Conservation (phyloP, 2,329 filamentous ascomycete species). For the Trichophyton rubrum region DNA sequence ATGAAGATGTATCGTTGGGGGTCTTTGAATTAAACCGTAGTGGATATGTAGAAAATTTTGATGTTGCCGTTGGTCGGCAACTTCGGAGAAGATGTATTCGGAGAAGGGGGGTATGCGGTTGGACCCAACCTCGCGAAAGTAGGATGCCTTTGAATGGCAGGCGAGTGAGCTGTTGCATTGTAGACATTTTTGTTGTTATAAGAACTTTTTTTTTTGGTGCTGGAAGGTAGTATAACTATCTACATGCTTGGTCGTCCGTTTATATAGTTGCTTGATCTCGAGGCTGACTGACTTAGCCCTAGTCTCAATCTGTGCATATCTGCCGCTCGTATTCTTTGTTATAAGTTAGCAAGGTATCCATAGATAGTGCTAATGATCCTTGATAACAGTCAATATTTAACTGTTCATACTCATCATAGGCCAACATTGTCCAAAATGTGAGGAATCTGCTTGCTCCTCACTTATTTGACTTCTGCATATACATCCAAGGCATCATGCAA, state of each 20-base stretch:
- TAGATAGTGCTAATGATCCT: not conserved
- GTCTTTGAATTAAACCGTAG: not conserved
- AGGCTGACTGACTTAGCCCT: not conserved
- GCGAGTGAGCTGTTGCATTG: not conserved
- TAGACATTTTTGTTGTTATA: not conserved
- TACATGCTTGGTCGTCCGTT: not conserved
- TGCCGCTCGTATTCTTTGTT: not conserved
- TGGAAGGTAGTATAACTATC: not conserved
- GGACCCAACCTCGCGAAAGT: not conserved
- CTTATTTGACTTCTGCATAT: slow-evolving; percentile 26
- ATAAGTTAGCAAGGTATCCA: not conserved
- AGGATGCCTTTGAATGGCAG: not conserved
- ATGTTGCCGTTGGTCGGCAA: not conserved
- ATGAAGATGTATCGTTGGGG: not conserved
- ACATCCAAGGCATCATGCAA: slow-evolving; percentile 37
- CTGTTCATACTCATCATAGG: not conserved
- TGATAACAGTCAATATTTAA: not conserved
- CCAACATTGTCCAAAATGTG: not conserved
- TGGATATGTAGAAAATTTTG: not conserved
- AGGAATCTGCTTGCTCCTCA: not conserved
- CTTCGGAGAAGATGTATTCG: not conserved
- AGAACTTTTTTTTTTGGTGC: not conserved
- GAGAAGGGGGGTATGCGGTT: not conserved
- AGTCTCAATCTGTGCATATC: not conserved
- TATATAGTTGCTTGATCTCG: not conserved